These are phyloP conservation scores for Pichia thaimueangensis DNA, from an alignment of 805 yeast species.

Conservation along the genomic window DNA sequence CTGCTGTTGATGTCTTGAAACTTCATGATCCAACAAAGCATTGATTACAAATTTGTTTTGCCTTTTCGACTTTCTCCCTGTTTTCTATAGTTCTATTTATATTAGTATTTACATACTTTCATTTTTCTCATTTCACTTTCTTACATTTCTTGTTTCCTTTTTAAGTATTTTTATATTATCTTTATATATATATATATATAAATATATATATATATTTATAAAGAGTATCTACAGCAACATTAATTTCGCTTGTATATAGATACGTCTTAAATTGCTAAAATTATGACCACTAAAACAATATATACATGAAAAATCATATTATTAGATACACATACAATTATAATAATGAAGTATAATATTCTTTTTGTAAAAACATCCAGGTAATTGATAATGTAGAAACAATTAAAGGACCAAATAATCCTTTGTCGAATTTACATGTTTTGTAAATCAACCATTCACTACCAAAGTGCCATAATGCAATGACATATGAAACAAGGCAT, in stretches of 20 bases:
- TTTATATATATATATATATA: too few species aligned
- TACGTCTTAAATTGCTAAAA: too few species aligned
- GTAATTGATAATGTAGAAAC: constrained; percentile 66
- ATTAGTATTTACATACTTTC: neutral
- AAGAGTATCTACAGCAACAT: too few species aligned
- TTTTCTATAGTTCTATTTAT: too few species aligned
- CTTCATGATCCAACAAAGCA: constrained; percentile 71
- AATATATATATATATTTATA: neutral
- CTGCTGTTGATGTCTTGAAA: constrained; percentile 83
- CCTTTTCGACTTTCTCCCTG: too few species aligned
- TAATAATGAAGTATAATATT: constrained; percentile 39
- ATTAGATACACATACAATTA: too few species aligned
- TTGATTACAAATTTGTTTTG: too few species aligned
- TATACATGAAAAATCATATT: too few species aligned
- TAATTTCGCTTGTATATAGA: too few species aligned
- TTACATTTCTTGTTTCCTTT: neutral
- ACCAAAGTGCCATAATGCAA: constrained; percentile 81
- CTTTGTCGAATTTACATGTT: constrained; percentile 81
- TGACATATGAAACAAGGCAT: constrained; percentile 69
- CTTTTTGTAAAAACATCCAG: constrained; percentile 78
- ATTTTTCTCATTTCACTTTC: neutral
- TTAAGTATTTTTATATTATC: too few species aligned
- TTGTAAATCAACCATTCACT: constrained; percentile 75
- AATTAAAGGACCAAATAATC: constrained; percentile 81
- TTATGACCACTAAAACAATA: too few species aligned